Percentiles rank a stretch among this genome's conserved stretches.
These are phyloP conservation scores for Neonothopanus nambi DNA, from an alignment of 1,284 basidiomycete genomes.

Conservation along the genomic window DNA sequence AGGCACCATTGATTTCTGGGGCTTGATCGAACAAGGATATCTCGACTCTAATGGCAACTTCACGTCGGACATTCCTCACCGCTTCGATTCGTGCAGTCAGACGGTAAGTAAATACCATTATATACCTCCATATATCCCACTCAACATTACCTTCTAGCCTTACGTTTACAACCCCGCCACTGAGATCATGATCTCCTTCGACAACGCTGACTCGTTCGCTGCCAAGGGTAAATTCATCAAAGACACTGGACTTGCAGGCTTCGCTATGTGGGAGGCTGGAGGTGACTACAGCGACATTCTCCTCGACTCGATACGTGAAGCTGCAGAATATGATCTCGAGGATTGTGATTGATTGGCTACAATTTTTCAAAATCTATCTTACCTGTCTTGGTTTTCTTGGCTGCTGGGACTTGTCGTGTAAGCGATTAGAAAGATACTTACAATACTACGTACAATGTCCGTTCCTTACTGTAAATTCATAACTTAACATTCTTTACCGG, in stretches of 20 bases:
- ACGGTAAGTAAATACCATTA: constrained; percentile 40
- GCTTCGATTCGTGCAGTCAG: constrained; percentile 52
- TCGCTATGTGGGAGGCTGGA: constrained; percentile 59
- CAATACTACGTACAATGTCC: neutral
- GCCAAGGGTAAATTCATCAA: constrained; percentile 59
- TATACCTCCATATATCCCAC: too few relatives aligned
- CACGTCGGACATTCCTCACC: constrained; percentile 39
- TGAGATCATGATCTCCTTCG: constrained; percentile 62
- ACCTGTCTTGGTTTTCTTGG: too few relatives aligned
- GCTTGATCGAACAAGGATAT: constrained; percentile 43
- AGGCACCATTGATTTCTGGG: constrained; percentile 42
- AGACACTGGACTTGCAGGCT: constrained; percentile 46
- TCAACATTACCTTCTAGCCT: constrained; percentile 40
- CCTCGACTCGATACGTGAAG: constrained; percentile 46
- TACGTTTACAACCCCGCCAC: constrained; percentile 61
- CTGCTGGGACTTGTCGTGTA: too few relatives aligned
- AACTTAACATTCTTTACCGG: neutral
- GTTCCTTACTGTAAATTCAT: neutral
- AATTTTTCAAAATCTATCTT: too few relatives aligned
- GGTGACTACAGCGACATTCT: constrained; percentile 54
- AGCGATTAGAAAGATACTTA: too few relatives aligned
- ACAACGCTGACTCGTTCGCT: constrained; percentile 50
- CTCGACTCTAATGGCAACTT: constrained; percentile 42
- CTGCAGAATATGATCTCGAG: constrained; percentile 29
- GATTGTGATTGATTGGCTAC: constrained; percentile 3